These are phyloP conservation scores for Clonostachys byssicola DNA, from an alignment of 2,329 filamentous ascomycete genomes.

Conservation along the genomic window DNA sequence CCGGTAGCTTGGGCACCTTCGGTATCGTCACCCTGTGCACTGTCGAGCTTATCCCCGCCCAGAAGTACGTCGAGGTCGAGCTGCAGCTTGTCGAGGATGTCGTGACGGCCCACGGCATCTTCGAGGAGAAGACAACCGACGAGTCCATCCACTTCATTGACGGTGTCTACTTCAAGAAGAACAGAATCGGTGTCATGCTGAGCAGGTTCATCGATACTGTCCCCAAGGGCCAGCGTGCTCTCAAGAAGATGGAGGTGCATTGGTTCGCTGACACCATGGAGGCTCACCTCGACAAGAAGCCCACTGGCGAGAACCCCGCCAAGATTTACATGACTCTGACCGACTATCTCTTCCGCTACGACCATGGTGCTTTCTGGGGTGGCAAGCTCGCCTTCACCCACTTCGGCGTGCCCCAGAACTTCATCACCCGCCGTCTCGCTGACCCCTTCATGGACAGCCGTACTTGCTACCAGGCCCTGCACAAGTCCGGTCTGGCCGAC, in stretches of 20 bases:
- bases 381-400: constrained; percentile 44
- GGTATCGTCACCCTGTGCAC: constrained; percentile 53
- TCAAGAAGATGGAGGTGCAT: constrained; percentile 21
- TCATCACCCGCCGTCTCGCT: constrained; percentile 40
- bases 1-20: constrained; percentile 48
- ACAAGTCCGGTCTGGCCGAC: constrained; percentile 39
- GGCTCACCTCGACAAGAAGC: constrained; percentile 15
- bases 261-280: constrained; percentile 21
- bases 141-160: constrained; percentile 48
- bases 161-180: constrained; percentile 45
- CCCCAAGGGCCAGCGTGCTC: constrained; percentile 37
- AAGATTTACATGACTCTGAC: constrained; percentile 32
- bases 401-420: constrained; percentile 46
- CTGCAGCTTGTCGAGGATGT: constrained; percentile 31
- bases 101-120: constrained; percentile 24
- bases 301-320: constrained; percentile 10
- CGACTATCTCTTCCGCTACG: constrained; percentile 54
- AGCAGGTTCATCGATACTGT: constrained; percentile 37
- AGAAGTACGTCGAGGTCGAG: constrained; percentile 42
- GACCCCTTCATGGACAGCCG: constrained; percentile 49
- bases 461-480: constrained; percentile 47
- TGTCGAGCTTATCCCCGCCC: constrained; percentile 42
- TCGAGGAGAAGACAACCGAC: constrained; percentile 19
- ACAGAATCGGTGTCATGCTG: constrained; percentile 43
- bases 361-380: constrained; percentile 52